Evolutionary conservation across 257 asterid genomes (phyloP).

Genomic region (Fraxinus anomala): DNA sequence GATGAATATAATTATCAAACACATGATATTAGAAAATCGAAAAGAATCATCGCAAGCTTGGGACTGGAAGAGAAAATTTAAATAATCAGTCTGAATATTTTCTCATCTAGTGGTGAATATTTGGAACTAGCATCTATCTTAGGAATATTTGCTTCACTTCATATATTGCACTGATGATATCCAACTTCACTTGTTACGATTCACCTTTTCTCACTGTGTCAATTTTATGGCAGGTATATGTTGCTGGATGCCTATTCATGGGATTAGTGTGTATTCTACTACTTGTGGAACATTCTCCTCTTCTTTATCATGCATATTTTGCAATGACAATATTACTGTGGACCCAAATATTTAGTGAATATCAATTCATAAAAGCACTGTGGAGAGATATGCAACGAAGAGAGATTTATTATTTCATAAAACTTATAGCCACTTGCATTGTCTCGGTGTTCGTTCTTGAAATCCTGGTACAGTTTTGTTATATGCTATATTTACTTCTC

Average conservation of each 20-base stretch:
- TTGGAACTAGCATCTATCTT: not conserved
- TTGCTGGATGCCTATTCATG: slow-evolving; percentile 64
- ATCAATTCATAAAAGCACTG: slow-evolving; percentile 63
- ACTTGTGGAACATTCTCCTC: slow-evolving; percentile 82
- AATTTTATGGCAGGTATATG: slow-evolving; percentile 55
- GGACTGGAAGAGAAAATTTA: not conserved
- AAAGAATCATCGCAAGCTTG: not conserved
- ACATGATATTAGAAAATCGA: not conserved
- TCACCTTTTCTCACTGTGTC: slow-evolving; percentile 6
- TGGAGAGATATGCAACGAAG: slow-evolving; percentile 53
- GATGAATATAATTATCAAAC: not conserved
- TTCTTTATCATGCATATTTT: slow-evolving; percentile 86
- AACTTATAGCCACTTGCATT: slow-evolving; percentile 48
- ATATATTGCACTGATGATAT: not conserved
- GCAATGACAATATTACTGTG: slow-evolving; percentile 87
- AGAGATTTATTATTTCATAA: slow-evolving; percentile 48
- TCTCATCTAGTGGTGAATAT: not conserved
- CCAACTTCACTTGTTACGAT: not conserved
- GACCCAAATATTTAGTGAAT: slow-evolving; percentile 79
- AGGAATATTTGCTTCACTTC: not conserved
- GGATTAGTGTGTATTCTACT: slow-evolving; percentile 54
- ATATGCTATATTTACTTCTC: slow-evolving; percentile 15
- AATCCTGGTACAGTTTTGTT: slow-evolving; percentile 64
- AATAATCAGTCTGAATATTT: not conserved
- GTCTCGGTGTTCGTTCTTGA: slow-evolving; percentile 77